phyloP scores from a whole-genome alignment of 805 yeast genomes.

The Metschnikowia borealis region DNA sequence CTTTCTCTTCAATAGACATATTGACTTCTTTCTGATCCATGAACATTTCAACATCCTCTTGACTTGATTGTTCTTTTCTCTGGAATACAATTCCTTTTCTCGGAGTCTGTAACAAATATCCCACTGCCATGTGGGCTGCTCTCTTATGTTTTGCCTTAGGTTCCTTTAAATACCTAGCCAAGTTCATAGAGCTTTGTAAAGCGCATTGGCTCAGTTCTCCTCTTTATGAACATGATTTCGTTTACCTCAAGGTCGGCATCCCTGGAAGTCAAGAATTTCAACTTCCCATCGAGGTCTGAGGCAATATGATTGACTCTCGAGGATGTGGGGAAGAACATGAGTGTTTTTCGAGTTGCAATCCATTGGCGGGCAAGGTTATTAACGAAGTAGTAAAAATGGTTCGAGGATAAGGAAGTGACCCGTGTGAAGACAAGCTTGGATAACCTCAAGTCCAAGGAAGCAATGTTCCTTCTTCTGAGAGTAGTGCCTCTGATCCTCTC shows the following conservation, averaged over 20 bases:
- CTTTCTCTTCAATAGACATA: no score
- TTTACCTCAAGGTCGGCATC: slow-evolving; percentile 50
- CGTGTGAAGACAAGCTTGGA: slow-evolving; percentile 18
- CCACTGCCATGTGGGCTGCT: no score
- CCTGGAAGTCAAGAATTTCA: slow-evolving; percentile 73
- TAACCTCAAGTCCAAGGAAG: slow-evolving; percentile 25
- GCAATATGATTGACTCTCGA: slow-evolving; percentile 67
- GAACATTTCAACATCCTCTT: no score
- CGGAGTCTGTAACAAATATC: no score
- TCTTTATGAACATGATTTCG: slow-evolving; percentile 67
- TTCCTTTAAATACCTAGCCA: no score
- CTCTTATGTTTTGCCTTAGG: no score
- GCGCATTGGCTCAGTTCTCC: no score
- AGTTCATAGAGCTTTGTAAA: no score
- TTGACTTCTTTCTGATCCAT: no score
- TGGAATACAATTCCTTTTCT: no score
- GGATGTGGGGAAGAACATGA: slow-evolving; percentile 50
- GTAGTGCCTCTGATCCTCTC: slow-evolving; percentile 22
- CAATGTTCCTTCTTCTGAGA: slow-evolving; percentile 25
- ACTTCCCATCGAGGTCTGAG: slow-evolving; percentile 77
- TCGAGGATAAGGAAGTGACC: slow-evolving; percentile 19
- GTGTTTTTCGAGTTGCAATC: slow-evolving; percentile 61
- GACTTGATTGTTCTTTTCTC: no score
- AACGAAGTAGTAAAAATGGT: slow-evolving; percentile 40
- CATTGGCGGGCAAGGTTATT: slow-evolving; percentile 57